Base-by-base conservation (phyloP, 1,284 basidiomycete genomes). In the Heterobasidion occidentale region DNA sequence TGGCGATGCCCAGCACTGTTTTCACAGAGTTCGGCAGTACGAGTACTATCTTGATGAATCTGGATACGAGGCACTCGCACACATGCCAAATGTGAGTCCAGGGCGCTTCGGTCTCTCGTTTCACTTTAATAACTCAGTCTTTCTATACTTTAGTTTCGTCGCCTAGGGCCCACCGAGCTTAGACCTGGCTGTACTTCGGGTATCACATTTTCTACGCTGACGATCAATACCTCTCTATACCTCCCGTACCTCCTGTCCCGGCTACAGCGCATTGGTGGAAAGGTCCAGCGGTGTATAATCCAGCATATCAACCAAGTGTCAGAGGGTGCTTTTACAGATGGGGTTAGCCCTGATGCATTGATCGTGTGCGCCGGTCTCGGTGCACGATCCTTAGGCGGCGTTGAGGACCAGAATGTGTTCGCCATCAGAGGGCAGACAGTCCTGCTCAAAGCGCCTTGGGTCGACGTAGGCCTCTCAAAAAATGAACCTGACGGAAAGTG, bases 171-270 rank as follows among this genome's bases (percentile, higher is more conserved):
- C 36, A 65, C 76, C n/a, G 70, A 78, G 38, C 72, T 84, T 15
- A 62, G 19, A n/a, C 19, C 7, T 27, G 52, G 76, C 33, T 67
- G 71, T 0, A 71, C 27, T 27, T 68, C 71, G 7, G 88, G 83
- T 1, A 73, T 76, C 1, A 68, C 77, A 0, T 27, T 27, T 27
- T 27, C 27, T 27, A 88, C 86, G 0, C 61, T 91, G 42, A 84
- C 82, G 7, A 83, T 92, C 62, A 84, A 92, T 64, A 76, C 80
- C 0, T 79, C 84, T 0, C 69, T 75, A 7, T 92, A 92, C 64
- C 73, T 91, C 55, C 74, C 79, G 27, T 91, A 88, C 67, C 78
- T 92, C 9, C 66, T 85, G 36, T 68, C 77, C 12, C 78, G 80
- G 9, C 89, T 92, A 69, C 69, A 80, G 3, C 69, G 74, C 1